Evolutionary conservation across 2,329 filamentous ascomycete species (phyloP).

Genomic region (Nigrospora sphaerica): DNA sequence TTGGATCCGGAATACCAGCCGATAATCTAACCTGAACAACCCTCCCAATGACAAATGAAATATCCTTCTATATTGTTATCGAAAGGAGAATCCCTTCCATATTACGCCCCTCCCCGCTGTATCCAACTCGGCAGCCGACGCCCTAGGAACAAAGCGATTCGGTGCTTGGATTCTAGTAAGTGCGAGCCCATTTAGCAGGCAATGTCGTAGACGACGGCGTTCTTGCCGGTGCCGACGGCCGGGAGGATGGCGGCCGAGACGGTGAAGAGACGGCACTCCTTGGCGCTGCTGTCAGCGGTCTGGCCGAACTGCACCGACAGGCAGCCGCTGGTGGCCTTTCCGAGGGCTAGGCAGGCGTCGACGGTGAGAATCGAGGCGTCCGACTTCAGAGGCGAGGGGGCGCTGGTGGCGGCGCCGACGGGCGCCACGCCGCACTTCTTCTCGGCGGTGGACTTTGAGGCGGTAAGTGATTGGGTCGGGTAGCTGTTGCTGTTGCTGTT

Average conservation of each 20-base stretch:
- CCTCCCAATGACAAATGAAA: too few species aligned
- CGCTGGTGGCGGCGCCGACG: background rate
- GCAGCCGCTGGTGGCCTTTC: conserved; percentile 2
- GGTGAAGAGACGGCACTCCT: conserved; percentile 2
- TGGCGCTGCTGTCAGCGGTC: background rate
- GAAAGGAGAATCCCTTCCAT: too few species aligned
- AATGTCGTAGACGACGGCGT: conserved; percentile 2
- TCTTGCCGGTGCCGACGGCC: background rate
- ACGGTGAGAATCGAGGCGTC: conserved; percentile 1
- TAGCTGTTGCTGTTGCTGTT: too few species aligned
- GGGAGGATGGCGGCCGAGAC: conserved; percentile 1
- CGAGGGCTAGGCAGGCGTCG: conserved; percentile 3
- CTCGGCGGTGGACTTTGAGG: too few species aligned
- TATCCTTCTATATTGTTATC: too few species aligned
- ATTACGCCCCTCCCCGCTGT: too few species aligned
- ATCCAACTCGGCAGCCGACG: too few species aligned
- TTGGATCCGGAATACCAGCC: too few species aligned
- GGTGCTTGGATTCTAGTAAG: too few species aligned
- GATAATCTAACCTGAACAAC: too few species aligned
- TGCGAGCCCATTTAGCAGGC: background rate
- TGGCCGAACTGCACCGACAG: conserved; percentile 2
- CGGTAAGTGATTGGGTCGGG: too few species aligned
- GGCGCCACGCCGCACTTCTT: conserved; percentile 1
- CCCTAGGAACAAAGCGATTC: too few species aligned
- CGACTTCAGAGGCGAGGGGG: conserved; percentile 1